Base-by-base conservation (phyloP, 192 early-diverging fungal species). In the Cladochytrium replicatum region DNA sequence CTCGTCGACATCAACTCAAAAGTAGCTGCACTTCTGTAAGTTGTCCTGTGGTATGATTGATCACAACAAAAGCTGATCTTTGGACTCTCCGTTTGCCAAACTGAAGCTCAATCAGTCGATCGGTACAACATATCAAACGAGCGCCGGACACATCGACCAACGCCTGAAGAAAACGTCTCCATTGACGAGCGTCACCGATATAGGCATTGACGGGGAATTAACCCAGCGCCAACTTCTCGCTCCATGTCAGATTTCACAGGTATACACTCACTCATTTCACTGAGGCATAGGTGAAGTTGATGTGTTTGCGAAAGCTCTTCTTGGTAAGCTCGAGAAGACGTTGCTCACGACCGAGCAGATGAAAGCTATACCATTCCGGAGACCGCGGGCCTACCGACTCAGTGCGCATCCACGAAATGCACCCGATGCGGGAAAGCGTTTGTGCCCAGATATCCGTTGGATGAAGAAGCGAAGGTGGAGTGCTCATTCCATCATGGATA, bases 121-220 rank as follows among this genome's bases (percentile, higher is more conserved):
- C 15, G 13, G 21, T 2, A 23, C 39, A 6, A 39, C 48, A 3
- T 68, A 68, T 40, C 46, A 26, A 11, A 42, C 6, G 4, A 13
- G 58, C 4, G 78, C 76, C 2, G 46, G 61, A 9, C 58, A 63
- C 0, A 58, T 71, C 28, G 24, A 85, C 6, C 60, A 61, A 28
- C 53, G 71, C 3, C 55, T 87, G 24, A 83, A 76, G 45, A 75
- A 68, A 43, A 51, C 79, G 17, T 60, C 73, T 6, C n/a, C 48
- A 0, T 73, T 81, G 11, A 54, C 27, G 1, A 50, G 46, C 15
- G 43, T 50, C 0, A 28, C 40, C 1, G 81, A 85, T 57, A 50
- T 73, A 21, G 84, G 84, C 1, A 75, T 86, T 38, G 82, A 84
- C 52, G 76, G 78, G 3, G 71, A 61, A n/a, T 84, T 67, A 64